These are phyloP conservation scores for Amaranthus cruentus DNA, from an alignment of 148 eudicot species.

Conservation along the genomic window DNA sequence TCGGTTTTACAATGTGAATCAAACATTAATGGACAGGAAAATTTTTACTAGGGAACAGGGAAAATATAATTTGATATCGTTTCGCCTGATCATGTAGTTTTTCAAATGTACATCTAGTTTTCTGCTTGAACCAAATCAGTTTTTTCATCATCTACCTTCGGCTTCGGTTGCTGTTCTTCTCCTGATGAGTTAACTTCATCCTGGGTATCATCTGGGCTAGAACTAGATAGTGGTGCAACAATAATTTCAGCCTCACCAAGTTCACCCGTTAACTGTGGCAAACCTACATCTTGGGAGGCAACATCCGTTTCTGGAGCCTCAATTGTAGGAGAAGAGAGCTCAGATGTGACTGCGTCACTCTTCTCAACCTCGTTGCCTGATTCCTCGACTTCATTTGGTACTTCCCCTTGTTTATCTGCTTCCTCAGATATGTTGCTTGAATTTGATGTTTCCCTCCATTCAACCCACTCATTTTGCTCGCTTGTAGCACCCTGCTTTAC, in stretches of 20 bases:
- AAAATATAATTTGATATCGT: constrained; percentile 7
- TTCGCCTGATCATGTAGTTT: constrained; percentile 3
- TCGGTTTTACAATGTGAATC: constrained; percentile 13
- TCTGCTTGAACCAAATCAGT: constrained; percentile 13
- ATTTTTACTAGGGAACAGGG: not conserved
- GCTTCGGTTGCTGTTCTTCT: constrained; percentile 19
- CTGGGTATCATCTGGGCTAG: constrained; percentile 1
- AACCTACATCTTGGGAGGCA: not conserved
- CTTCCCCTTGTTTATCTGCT: constrained; percentile 19
- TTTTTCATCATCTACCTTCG: constrained; percentile 4
- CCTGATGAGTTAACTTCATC: constrained; percentile 25
- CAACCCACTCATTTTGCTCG: constrained; percentile 69
- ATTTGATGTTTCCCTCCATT: constrained; percentile 70
- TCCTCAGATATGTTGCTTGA: constrained; percentile 34
- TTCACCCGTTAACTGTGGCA: not conserved
- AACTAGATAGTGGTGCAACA: constrained; percentile 9
- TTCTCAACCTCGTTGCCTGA: constrained; percentile 17
- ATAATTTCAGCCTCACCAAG: not conserved
- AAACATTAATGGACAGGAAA: constrained; percentile 3
- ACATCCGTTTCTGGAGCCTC: constrained; percentile 6
- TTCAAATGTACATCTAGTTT: constrained; percentile 29
- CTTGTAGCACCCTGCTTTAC: constrained; percentile 26
- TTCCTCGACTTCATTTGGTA: constrained; percentile 38
- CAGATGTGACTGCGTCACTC: constrained; percentile 16
- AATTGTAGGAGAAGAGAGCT: constrained; percentile 18